A percentile compares a stretch with the other conserved stretches of the same genome.
Conservation (phyloP, 1,284 basidiomycete genomes). For the Cutaneotrichosporon dermatis region DNA sequence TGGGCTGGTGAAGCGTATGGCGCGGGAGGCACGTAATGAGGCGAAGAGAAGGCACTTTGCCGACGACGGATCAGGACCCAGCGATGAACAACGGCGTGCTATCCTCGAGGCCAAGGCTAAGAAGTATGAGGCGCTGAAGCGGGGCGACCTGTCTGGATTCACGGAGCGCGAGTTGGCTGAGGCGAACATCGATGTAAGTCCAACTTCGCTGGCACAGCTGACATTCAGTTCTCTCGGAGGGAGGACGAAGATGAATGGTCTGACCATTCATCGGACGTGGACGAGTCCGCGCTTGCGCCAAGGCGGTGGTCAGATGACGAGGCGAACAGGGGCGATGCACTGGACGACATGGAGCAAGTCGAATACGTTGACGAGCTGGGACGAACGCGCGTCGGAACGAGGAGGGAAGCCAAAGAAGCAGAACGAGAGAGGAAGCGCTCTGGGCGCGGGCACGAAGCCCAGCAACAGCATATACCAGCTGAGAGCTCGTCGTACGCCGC, state of each 20-base stretch:
- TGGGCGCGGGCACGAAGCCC: background rate
- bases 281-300: slow-evolving; percentile 26
- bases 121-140: slow-evolving; percentile 72
- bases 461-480: slow-evolving; percentile 1
- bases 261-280: slow-evolving; percentile 36
- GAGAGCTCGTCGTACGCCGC: slow-evolving; percentile 38
- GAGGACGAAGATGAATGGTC: slow-evolving; percentile 24
- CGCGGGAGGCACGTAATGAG: slow-evolving; percentile 42
- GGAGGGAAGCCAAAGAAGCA: slow-evolving; percentile 41
- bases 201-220: background rate
- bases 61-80: slow-evolving; percentile 36
- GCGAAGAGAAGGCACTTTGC: slow-evolving; percentile 35
- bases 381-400: slow-evolving; percentile 40
- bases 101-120: slow-evolving; percentile 70
- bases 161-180: slow-evolving; percentile 69
- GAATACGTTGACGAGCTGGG: slow-evolving; percentile 50
- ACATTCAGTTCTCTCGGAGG: background rate
- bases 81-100: slow-evolving; percentile 38
- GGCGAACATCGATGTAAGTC: slow-evolving; percentile 74
- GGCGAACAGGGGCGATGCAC: slow-evolving; percentile 34
- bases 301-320: slow-evolving; percentile 8
- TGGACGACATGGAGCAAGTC: slow-evolving; percentile 29
- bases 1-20: slow-evolving; percentile 43
- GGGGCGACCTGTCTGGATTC: slow-evolving; percentile 75
- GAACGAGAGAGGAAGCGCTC: slow-evolving; percentile 16